Evolutionary conservation across 2,329 filamentous ascomycete species (phyloP).

Genomic region (Curvularia verruculosa): DNA sequence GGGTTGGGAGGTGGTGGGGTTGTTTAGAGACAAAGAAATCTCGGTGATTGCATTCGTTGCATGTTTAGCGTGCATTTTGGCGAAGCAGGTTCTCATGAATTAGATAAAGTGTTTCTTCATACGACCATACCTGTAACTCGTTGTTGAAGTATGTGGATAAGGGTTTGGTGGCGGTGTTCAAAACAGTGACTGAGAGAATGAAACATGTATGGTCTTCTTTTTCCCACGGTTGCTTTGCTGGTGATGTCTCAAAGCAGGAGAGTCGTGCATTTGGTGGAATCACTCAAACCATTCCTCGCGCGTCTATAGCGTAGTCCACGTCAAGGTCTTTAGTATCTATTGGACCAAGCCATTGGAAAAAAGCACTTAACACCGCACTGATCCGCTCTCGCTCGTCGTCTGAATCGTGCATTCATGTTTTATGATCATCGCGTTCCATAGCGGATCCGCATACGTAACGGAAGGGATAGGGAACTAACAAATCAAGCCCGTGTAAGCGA

Average conservation of each 20-base stretch:
- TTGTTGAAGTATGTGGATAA: background rate
- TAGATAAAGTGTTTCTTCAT: background rate
- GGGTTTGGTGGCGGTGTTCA: background rate
- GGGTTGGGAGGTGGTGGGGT: slow-evolving; percentile 43
- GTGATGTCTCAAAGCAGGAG: background rate
- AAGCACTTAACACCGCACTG: background rate
- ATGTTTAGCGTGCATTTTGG: background rate
- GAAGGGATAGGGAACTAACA: background rate
- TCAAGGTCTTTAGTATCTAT: background rate
- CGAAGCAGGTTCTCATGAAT: background rate
- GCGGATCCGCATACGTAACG: background rate
- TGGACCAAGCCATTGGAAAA: background rate
- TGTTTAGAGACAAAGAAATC: background rate
- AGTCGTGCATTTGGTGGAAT: background rate
- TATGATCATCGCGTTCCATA: background rate
- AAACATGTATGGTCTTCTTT: background rate
- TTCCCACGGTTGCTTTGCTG: background rate
- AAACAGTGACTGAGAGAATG: background rate
- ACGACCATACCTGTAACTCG: background rate
- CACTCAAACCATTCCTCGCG: background rate
- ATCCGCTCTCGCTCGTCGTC: background rate
- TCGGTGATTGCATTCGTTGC: background rate
- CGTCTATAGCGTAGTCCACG: background rate
- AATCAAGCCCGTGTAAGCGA: background rate
- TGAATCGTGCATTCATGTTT: background rate